Base-by-base conservation (phyloP, 2,329 filamentous ascomycete species). In the Hymenoscyphus fructigenus region DNA sequence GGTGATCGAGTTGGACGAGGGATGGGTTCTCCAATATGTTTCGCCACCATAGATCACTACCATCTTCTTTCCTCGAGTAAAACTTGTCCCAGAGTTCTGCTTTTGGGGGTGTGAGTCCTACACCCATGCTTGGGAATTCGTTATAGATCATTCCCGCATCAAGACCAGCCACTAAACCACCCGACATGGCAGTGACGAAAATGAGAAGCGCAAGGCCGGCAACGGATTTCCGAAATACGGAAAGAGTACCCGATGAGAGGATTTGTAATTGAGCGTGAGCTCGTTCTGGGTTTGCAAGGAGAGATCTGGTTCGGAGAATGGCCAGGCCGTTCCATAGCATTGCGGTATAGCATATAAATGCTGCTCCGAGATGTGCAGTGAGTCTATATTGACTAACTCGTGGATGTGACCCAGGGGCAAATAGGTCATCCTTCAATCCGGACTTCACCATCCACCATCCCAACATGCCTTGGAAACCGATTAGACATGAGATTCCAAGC, bases 381-480 rank as follows among this genome's bases (percentile, higher is more conserved):
- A 99, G 84, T 60, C 95, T 88, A 80, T 99, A 99, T 79, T 99
- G 95, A 67, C 90, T 94, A 59, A 99, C 95, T 65, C 95, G 88
- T 0, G 95, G 95, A 77, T 97, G 92, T 64, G 89, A 91, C 14
- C 93, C 95, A 2, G 92, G 90, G 23, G 91, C 91, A 75, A 99
- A 97, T 32, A 99, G 85, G 77, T 99, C 95, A 76, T 98, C 95
- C 77, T 94, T 96, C 68, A 99, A 83, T 1, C 95, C 95, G 12
- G 91, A 96, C 79, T 96, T 96, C 72, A 99, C 95, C 95, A 99
- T 99, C 93, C 95, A 99, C 95, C 95, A 99, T 62, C 95, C 95
- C 69, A 99, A 89, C 74, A 95, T 86, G 56, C 95, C 95, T 78
- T 99, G 95, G 78, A 97, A 95, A 62, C 92, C 95, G 73, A 99